Evolutionary conservation across 1,139 yeast genomes (phyloP).

Genomic region (Taphrina confusa): DNA sequence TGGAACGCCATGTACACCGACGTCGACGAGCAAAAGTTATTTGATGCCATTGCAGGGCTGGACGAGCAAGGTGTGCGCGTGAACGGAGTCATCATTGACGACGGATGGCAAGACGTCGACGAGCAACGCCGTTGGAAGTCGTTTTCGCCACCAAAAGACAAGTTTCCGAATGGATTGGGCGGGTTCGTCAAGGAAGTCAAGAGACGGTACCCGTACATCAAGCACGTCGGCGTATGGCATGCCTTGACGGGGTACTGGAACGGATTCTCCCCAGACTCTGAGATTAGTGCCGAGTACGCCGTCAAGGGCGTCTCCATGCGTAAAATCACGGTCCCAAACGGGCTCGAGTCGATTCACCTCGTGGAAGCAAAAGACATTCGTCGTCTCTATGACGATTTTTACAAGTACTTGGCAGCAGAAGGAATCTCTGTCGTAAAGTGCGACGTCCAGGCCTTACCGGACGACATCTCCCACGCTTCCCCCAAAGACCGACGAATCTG

Average conservation of each 20-base stretch:
- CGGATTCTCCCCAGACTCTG: slow-evolving; percentile 43
- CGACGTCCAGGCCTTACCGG: slow-evolving; percentile 45
- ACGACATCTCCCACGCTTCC: slow-evolving; percentile 40
- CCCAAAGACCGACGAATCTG: slow-evolving; percentile 39
- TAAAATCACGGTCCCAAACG: slow-evolving; percentile 13
- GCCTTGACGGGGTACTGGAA: slow-evolving; percentile 46
- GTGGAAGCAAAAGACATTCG: slow-evolving; percentile 39
- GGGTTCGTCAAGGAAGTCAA: slow-evolving; percentile 42
- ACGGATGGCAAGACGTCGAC: slow-evolving; percentile 45
- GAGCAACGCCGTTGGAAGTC: slow-evolving; percentile 41
- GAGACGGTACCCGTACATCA: slow-evolving; percentile 43
- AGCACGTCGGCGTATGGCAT: slow-evolving; percentile 46
- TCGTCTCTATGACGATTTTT: slow-evolving; percentile 44
- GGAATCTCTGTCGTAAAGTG: slow-evolving; percentile 45
- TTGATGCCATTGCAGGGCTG: slow-evolving; percentile 42
- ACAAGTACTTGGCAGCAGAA: slow-evolving; percentile 41
- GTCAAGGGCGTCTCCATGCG: slow-evolving; percentile 35
- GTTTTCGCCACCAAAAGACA: slow-evolving; percentile 41
- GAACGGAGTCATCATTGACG: slow-evolving; percentile 44
- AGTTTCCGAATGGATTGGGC: slow-evolving; percentile 44
- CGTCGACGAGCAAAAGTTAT: slow-evolving; percentile 41
- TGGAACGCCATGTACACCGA: slow-evolving; percentile 45
- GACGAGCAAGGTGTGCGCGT: slow-evolving; percentile 42
- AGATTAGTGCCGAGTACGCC: slow-evolving; percentile 26
- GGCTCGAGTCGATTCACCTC: slow-evolving; percentile 28